Evolutionary conservation across 371 early-diverging fungal genomes (phyloP).

Genomic region (Mortierella sp.): DNA sequence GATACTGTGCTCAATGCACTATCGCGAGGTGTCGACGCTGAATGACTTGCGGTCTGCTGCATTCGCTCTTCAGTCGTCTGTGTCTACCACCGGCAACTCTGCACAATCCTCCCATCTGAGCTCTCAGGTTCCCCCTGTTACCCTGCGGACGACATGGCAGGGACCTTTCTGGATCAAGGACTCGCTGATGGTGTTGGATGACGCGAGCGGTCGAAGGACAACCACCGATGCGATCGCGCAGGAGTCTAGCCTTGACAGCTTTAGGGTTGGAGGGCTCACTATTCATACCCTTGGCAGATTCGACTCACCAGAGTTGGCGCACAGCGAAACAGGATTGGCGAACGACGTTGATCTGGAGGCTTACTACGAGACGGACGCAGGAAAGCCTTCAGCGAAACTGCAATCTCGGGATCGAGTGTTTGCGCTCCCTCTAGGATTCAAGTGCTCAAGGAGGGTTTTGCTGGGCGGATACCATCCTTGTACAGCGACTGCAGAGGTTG

Average conservation of each 20-base stretch:
- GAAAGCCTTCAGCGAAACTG: neutral
- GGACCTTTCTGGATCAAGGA: slow-evolving; percentile 18
- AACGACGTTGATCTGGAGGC: slow-evolving; percentile 26
- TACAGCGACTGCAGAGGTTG: slow-evolving; percentile 10
- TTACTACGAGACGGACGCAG: neutral
- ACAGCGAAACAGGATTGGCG: slow-evolving; percentile 23
- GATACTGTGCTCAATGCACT: slow-evolving; percentile 32
- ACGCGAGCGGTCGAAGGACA: neutral
- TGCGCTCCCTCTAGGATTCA: slow-evolving; percentile 25
- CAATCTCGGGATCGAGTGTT: slow-evolving; percentile 4
- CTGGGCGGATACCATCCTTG: neutral
- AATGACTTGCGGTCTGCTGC: slow-evolving; percentile 27
- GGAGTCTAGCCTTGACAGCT: neutral
- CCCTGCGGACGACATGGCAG: neutral
- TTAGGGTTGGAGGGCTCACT: slow-evolving; percentile 19
- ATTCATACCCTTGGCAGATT: slow-evolving; percentile 24
- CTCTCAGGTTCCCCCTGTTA: neutral
- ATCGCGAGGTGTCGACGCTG: slow-evolving; percentile 32
- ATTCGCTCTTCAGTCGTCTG: slow-evolving; percentile 16
- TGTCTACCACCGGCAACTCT: neutral
- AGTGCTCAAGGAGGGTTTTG: slow-evolving; percentile 17
- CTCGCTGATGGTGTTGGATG: neutral
- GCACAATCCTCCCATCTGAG: neutral
- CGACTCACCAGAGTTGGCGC: neutral
- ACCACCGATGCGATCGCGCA: neutral